Evolutionary conservation across 2,329 filamentous ascomycete genomes (phyloP).

Genomic region (Cladobotryum protrusum): DNA sequence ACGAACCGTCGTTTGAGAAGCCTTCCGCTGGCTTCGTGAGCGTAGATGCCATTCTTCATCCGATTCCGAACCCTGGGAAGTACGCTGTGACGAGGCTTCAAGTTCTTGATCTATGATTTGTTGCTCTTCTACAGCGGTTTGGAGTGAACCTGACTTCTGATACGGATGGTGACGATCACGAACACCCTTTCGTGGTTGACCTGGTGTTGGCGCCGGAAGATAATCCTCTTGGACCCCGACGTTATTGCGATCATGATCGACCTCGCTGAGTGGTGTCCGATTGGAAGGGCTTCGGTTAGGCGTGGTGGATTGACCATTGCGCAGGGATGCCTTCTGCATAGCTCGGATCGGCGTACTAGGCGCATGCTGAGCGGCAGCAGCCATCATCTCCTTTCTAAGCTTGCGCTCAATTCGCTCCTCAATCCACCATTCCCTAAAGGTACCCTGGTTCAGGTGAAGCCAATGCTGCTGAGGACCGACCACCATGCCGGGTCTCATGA

Average conservation of each 20-base stretch:
- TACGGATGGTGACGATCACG: conserved; percentile 74
- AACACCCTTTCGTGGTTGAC: conserved; percentile 86
- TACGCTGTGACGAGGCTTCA: conserved; percentile 55
- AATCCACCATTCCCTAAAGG: conserved; percentile 98
- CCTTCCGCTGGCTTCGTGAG: conserved; percentile 61
- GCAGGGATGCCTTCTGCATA: conserved; percentile 53
- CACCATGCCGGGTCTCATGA: conserved; percentile 98
- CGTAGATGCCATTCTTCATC: conserved; percentile 81
- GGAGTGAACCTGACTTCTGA: conserved; percentile 47
- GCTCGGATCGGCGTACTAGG: conserved; percentile 57
- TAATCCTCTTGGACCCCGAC: conserved; percentile 77
- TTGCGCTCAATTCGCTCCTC: conserved; percentile 75
- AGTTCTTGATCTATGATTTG: conserved; percentile 51
- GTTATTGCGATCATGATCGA: conserved; percentile 71
- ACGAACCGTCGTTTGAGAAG: conserved; percentile 55
- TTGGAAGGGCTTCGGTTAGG: conserved; percentile 70
- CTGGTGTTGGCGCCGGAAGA: conserved; percentile 88
- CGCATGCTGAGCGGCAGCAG: conserved; percentile 32
- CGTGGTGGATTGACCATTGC: conserved; percentile 68
- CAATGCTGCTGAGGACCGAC: conserved; percentile 98
- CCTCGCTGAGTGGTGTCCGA: conserved; percentile 85
- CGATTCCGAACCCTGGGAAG: conserved; percentile 59
- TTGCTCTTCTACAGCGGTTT: conserved; percentile 41
- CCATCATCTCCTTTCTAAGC: conserved; percentile 53
- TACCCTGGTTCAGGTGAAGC: conserved; percentile 93